Evolutionary conservation across 1,284 basidiomycete genomes (phyloP).

Genomic region (Rhodofomes roseus): DNA sequence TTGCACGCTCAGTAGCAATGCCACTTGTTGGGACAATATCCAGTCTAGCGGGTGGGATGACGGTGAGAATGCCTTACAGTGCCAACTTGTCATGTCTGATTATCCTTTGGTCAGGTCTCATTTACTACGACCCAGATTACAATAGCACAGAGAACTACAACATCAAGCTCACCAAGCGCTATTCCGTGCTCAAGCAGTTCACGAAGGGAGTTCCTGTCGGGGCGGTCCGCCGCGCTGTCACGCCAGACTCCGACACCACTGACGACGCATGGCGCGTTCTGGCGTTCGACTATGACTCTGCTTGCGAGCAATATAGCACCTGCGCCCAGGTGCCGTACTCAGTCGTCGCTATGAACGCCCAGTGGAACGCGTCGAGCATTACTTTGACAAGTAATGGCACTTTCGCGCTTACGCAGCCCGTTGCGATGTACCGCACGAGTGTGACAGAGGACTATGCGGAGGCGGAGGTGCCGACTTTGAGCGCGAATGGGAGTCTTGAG

Average conservation of each 20-base stretch:
- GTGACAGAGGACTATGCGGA: background rate
- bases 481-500: background rate
- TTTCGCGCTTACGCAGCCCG: background rate
- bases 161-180: background rate
- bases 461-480: background rate
- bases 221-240: background rate
- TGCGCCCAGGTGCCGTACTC: background rate
- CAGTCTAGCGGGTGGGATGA: background rate
- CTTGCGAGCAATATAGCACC: background rate
- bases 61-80: background rate
- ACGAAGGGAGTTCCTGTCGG: background rate
- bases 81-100: background rate
- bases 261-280: background rate
- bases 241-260: background rate
- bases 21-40: slow-evolving; percentile 7
- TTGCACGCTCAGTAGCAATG: slow-evolving; percentile 5
- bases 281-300: background rate
- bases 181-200: background rate
- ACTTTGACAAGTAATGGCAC: background rate
- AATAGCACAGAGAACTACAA: background rate
- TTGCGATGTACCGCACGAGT: background rate
- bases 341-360: background rate
- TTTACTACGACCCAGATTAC: slow-evolving; percentile 1
- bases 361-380: background rate
- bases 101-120: background rate